Evolutionary conservation across 129 eudicot species (phyloP).

Genomic region (Sambucus nigra): DNA sequence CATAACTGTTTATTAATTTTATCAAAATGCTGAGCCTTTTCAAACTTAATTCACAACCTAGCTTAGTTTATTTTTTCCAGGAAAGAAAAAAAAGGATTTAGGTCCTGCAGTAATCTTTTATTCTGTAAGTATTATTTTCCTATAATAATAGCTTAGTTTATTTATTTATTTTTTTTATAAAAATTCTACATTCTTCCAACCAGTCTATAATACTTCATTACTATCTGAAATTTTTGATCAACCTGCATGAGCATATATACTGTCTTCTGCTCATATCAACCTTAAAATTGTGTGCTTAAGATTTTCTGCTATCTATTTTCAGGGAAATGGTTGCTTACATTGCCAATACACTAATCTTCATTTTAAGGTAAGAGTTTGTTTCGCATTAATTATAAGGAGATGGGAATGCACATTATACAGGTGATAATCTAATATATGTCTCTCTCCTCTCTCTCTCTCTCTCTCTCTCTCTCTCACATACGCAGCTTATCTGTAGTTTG

Average conservation of each 20-base stretch:
- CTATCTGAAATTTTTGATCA: neutral
- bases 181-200: neutral
- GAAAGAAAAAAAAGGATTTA: too few species aligned
- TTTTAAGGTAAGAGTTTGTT: slow-evolving; percentile 54
- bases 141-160: neutral
- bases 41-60: too few species aligned
- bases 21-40: too few species aligned
- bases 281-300: neutral
- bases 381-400: too few species aligned
- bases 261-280: slow-evolving; percentile 1
- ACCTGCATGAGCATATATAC: slow-evolving; percentile 8
- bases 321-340: slow-evolving; percentile 99
- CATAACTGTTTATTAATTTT: too few species aligned
- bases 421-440: too few species aligned
- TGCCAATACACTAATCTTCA: slow-evolving; percentile 86
- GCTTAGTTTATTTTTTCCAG: too few species aligned
- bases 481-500: neutral
- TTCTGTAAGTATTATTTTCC: neutral
- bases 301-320: slow-evolving; percentile 20
- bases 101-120: neutral
- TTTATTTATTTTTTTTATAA: too few species aligned
- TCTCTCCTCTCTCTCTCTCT: neutral
- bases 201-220: neutral
- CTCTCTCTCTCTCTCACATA: slow-evolving; percentile 1
- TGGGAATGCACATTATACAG: too few species aligned